phyloP scores from a whole-genome alignment of 805 yeast species.

The Grigorovia yakushimaensis region DNA sequence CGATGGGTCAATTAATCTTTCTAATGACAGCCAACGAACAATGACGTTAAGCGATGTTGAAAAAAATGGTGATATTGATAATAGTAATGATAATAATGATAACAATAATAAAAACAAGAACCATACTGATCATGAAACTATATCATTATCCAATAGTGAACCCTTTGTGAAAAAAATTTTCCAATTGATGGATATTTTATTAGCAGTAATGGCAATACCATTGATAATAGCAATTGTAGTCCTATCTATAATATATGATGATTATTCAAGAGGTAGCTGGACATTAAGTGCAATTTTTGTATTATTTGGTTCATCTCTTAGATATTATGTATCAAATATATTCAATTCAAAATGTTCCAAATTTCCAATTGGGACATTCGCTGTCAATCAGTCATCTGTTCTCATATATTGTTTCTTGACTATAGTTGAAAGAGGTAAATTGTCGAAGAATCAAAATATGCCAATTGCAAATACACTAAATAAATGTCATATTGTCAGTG shows the following conservation, averaged over 20 bases:
- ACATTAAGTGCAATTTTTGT: conserved; percentile 57
- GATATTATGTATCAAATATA: conserved; percentile 45
- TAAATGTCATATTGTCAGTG: conserved; percentile 43
- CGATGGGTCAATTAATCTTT: not conserved
- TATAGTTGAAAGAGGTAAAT: conserved; percentile 32
- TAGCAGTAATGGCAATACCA: conserved; percentile 13
- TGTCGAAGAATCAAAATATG: conserved; percentile 5
- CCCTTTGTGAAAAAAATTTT: too few species aligned
- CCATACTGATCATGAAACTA: too few species aligned
- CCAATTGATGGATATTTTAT: conserved; percentile 1
- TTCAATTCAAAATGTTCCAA: conserved; percentile 34
- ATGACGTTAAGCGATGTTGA: not conserved
- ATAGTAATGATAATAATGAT: not conserved
- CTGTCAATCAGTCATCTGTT: conserved; percentile 37
- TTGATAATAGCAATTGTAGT: conserved; percentile 18
- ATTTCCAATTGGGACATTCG: conserved; percentile 50
- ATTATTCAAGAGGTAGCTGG: conserved; percentile 53
- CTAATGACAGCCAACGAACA: not conserved
- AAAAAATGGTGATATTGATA: not conserved
- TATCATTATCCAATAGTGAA: too few species aligned
- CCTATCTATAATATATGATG: conserved; percentile 24
- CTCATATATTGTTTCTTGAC: conserved; percentile 14
- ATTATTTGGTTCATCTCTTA: conserved; percentile 54
- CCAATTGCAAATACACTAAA: conserved; percentile 28
- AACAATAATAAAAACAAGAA: too few species aligned